phyloP scores from a whole-genome alignment of 768 basidiomycete species.

The Lactarius sanguifluus region DNA sequence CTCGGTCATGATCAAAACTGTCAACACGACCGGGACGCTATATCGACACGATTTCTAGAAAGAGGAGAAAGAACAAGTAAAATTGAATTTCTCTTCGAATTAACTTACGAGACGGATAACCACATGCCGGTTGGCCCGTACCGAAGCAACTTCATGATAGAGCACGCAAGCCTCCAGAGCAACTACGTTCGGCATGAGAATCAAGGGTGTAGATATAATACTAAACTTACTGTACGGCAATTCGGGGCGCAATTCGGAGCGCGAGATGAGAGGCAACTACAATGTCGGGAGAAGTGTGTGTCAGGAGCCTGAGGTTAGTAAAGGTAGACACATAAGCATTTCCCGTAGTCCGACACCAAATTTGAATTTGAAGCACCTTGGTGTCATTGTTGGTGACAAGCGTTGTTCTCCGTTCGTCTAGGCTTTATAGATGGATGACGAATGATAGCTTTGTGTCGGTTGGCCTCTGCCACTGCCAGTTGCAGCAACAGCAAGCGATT shows the following conservation, averaged over 20 bases:
- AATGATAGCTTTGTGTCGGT: too few relatives aligned
- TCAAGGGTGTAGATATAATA: background rate
- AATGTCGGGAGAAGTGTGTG: background rate
- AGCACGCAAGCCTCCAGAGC: background rate
- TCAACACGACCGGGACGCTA: background rate
- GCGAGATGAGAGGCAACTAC: background rate
- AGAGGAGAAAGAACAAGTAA: background rate
- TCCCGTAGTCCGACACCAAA: too few relatives aligned
- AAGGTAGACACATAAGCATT: too few relatives aligned
- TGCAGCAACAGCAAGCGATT: too few relatives aligned
- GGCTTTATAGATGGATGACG: too few relatives aligned
- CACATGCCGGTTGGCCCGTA: background rate
- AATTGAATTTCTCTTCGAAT: background rate
- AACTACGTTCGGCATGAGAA: background rate
- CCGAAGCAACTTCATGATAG: background rate
- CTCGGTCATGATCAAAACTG: background rate
- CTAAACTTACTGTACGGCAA: background rate
- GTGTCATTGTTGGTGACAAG: too few relatives aligned
- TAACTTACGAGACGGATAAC: background rate
- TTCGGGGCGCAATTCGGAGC: background rate
- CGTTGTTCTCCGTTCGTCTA: too few relatives aligned
- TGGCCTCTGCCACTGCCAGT: too few relatives aligned
- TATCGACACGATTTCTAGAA: slow-evolving; percentile 2
- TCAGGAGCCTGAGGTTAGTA: too few relatives aligned
- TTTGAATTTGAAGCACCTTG: too few relatives aligned